Percentiles rank a stretch among this genome's conserved stretches.
These are phyloP conservation scores for Panus rudis DNA, from an alignment of 768 basidiomycete genomes.

Conservation along the genomic window DNA sequence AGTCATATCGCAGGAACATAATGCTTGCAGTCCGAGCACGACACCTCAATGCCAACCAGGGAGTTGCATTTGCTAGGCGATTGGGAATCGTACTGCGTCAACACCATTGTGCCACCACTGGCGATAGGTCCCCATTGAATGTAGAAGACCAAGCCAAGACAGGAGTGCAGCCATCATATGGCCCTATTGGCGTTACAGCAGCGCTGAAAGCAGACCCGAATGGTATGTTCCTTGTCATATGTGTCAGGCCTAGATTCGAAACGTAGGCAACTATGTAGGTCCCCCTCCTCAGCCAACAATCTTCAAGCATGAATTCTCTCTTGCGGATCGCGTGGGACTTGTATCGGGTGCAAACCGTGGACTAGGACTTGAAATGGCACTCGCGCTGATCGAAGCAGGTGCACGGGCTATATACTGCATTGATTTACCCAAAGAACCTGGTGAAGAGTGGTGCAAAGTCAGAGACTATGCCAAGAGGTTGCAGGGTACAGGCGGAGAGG, in stretches of 20 bases:
- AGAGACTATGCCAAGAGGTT: conserved; percentile 29
- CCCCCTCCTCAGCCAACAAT: conserved; percentile 1
- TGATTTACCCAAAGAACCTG: conserved; percentile 47
- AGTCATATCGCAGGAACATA: too few species aligned
- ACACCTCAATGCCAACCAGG: too few species aligned
- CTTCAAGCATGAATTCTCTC: conserved; percentile 10
- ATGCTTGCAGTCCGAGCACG: too few species aligned
- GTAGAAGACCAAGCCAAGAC: conserved; percentile 3
- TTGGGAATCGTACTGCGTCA: too few species aligned
- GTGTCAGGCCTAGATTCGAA: conserved; percentile 29
- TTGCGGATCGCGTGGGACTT: conserved; percentile 22
- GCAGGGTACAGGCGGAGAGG: conserved; percentile 5
- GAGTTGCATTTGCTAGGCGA: too few species aligned
- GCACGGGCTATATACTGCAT: conserved; percentile 56
- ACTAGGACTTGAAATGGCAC: conserved; percentile 71
- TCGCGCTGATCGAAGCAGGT: conserved; percentile 63
- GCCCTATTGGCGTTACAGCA: conserved; percentile 53
- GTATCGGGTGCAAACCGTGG: conserved; percentile 35
- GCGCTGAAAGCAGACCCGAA: conserved; percentile 35
- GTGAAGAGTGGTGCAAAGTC: conserved; percentile 47
- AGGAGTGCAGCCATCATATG: conserved; percentile 3
- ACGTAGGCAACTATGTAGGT: not conserved
- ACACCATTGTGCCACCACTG: too few species aligned
- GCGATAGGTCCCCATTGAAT: conserved; percentile 1
- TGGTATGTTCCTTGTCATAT: conserved; percentile 49